A percentile compares a stretch with the other conserved stretches of the same genome.
Conservation (phyloP, 2,329 filamentous ascomycete species). For the Aureobasidium sp. region DNA sequence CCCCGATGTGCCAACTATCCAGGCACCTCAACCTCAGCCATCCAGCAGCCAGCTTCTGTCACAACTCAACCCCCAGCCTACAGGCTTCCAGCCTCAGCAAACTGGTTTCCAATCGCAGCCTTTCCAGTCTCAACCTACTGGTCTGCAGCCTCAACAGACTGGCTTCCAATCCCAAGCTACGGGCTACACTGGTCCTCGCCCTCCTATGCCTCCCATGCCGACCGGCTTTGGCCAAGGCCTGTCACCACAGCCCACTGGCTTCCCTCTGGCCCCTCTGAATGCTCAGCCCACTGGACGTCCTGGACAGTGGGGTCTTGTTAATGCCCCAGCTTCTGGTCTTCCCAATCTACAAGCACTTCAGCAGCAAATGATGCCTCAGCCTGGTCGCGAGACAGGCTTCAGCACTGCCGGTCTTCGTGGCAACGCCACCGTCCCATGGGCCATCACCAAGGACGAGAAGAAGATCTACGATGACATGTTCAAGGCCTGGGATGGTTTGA, state of each 20-base stretch:
- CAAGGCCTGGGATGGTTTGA: slow-evolving; percentile 90
- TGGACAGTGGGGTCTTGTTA: slow-evolving; percentile 97
- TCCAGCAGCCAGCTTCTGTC: slow-evolving; percentile 58
- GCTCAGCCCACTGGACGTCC: slow-evolving; percentile 90
- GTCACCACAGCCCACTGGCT: slow-evolving; percentile 57
- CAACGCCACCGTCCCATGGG: slow-evolving; percentile 95
- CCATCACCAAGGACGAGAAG: slow-evolving; percentile 98
- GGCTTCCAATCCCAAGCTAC: slow-evolving; percentile 56
- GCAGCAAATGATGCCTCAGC: slow-evolving; percentile 94
- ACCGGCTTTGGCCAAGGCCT: slow-evolving; percentile 59
- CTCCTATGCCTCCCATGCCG: slow-evolving; percentile 77
- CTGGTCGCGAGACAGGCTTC: slow-evolving; percentile 79
- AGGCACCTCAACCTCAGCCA: slow-evolving; percentile 46
- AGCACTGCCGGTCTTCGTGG: slow-evolving; percentile 82
- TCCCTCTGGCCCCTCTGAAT: slow-evolving; percentile 56
- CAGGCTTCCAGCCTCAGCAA: slow-evolving; percentile 49
- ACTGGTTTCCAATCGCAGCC: slow-evolving; percentile 50
- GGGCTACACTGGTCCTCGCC: slow-evolving; percentile 71
- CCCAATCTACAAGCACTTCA: slow-evolving; percentile 92
- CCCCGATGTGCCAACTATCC: slow-evolving; percentile 46
- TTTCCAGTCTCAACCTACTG: slow-evolving; percentile 45
- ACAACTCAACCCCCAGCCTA: slow-evolving; percentile 47
- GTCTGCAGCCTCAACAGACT: slow-evolving; percentile 49
- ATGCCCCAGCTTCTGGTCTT: slow-evolving; percentile 78
- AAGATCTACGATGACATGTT: slow-evolving; percentile 93